Percentiles rank a stretch among this genome's conserved stretches.
phyloP scores from a whole-genome alignment of 768 basidiomycete genomes.

The Boletus barrowsii region DNA sequence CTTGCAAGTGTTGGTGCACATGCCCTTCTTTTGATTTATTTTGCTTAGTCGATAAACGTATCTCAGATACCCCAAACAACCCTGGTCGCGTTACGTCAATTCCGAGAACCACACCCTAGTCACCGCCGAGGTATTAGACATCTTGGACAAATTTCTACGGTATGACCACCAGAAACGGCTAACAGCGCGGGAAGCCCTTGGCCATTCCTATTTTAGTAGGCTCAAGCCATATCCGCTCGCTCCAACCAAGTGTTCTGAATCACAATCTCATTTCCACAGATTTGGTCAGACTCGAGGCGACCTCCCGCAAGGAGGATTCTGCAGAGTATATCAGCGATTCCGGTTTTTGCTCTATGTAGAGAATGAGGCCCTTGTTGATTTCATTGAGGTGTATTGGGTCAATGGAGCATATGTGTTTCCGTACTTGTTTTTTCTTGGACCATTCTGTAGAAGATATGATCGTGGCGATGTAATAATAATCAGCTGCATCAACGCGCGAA shows the following conservation, averaged over 20 bases:
- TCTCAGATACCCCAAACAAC: conserved; percentile 53
- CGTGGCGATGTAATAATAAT: conserved; percentile 16
- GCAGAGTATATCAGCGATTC: conserved; percentile 47
- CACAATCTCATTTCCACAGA: conserved; percentile 35
- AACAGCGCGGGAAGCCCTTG: conserved; percentile 65
- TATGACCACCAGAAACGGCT: conserved; percentile 70
- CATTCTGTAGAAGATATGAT: conserved; percentile 8
- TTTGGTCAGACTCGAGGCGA: conserved; percentile 46
- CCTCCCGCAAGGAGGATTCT: conserved; percentile 39
- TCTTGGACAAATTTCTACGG: conserved; percentile 61
- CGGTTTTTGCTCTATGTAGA: conserved; percentile 44
- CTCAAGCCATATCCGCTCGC: conserved; percentile 21
- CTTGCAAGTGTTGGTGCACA: conserved; percentile 41
- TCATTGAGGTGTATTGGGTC: neutral
- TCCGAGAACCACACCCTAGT: conserved; percentile 56
- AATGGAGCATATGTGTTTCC: conserved; percentile 4
- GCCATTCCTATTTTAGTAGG: conserved; percentile 63
- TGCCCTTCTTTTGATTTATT: neutral
- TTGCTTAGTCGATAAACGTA: neutral
- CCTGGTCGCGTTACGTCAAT: conserved; percentile 63
- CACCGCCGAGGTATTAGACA: conserved; percentile 61
- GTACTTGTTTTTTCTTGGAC: conserved; percentile 5
- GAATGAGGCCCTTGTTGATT: neutral
- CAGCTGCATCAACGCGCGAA: conserved; percentile 11
- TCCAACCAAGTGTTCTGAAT: conserved; percentile 9